Conservation (phyloP, 2,329 filamentous ascomycete genomes). For the Ceratocystis variospora region DNA sequence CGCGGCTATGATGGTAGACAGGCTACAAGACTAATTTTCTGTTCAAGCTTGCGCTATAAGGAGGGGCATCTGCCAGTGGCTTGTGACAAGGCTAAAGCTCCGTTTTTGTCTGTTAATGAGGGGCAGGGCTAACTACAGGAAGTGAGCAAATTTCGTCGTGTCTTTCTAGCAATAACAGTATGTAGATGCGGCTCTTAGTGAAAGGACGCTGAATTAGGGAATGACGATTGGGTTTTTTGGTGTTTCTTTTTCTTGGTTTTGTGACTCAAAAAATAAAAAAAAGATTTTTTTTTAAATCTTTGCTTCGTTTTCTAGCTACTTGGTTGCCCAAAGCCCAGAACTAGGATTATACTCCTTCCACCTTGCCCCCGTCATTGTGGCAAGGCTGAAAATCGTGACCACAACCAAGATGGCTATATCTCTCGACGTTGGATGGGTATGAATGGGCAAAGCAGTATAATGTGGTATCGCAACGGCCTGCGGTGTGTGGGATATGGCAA, state of each 20-base stretch:
- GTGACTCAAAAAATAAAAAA: neutral
- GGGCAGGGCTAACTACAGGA: neutral
- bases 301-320: neutral
- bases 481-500: too few species aligned
- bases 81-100: too few species aligned
- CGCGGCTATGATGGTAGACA: neutral
- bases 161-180: neutral
- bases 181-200: neutral
- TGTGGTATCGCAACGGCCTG: too few species aligned
- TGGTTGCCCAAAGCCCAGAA: neutral
- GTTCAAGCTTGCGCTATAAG: too few species aligned
- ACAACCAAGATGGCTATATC: neutral
- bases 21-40: neutral
- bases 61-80: too few species aligned
- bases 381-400: neutral
- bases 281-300: neutral
- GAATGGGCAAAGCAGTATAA: too few species aligned
- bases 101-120: neutral
- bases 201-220: neutral
- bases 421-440: too few species aligned
- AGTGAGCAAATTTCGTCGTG: neutral
- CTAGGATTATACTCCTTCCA: neutral
- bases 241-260: neutral
- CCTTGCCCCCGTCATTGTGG: neutral
- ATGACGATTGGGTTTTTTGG: neutral